A percentile compares a stretch with the other conserved stretches of the same genome.
Evolutionary conservation across 1,284 basidiomycete species (phyloP).

Genomic region (Caloboletus firmus): DNA sequence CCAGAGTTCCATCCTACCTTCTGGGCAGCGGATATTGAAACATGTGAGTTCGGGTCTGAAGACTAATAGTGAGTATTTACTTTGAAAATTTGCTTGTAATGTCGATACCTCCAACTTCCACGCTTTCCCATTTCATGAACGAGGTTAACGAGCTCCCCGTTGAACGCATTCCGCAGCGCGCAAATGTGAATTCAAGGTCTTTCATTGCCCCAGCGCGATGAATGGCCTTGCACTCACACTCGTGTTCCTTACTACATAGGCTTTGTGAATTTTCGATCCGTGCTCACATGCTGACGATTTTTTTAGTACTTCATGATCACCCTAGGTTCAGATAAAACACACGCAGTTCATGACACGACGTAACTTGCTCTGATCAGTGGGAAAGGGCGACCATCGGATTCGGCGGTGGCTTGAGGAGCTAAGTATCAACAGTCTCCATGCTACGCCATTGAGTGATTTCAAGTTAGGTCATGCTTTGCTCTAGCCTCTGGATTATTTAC

Average conservation of each 20-base stretch:
- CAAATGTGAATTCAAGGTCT: background rate
- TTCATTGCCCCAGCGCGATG: background rate
- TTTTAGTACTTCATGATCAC: background rate
- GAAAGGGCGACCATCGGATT: background rate
- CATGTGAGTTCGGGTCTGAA: too few relatives aligned
- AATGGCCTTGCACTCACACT: background rate
- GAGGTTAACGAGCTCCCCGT: background rate
- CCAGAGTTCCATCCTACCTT: too few relatives aligned
- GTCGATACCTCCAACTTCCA: too few relatives aligned
- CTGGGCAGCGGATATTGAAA: too few relatives aligned
- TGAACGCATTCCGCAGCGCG: background rate
- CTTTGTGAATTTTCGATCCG: too few relatives aligned
- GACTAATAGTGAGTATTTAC: too few relatives aligned
- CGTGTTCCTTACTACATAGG: background rate
- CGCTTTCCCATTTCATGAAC: too few relatives aligned
- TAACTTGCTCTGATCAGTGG: background rate
- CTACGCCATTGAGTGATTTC: too few relatives aligned
- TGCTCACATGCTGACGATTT: too few relatives aligned
- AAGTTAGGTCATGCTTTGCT: background rate
- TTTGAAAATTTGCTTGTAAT: too few relatives aligned
- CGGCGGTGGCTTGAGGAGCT: background rate
- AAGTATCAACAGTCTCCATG: background rate
- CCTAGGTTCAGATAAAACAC: background rate
- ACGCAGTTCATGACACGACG: background rate
- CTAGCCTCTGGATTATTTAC: background rate